Conservation (phyloP, 73 alveolate genomes). For the Durusdinium trenchii region DNA sequence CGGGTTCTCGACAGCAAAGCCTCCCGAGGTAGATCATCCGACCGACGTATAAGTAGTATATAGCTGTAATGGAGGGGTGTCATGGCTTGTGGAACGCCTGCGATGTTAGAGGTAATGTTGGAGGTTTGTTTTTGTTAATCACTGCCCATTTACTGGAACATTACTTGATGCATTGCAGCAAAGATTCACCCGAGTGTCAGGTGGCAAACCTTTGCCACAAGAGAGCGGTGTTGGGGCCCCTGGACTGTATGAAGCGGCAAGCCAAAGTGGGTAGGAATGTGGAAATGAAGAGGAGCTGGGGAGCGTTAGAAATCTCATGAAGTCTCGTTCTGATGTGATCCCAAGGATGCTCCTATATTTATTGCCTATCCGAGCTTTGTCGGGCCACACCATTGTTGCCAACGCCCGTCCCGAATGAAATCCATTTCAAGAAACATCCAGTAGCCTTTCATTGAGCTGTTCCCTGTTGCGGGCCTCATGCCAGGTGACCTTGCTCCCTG, state of each 20-base stretch:
- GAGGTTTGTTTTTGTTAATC: too few relatives aligned
- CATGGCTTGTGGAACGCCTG: neutral
- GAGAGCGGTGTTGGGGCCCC: conserved; percentile 42
- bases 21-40: neutral
- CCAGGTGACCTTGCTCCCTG: conserved; percentile 73
- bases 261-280: neutral
- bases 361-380: neutral
- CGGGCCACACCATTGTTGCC: neutral
- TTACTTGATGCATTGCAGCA: neutral
- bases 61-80: neutral
- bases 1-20: neutral
- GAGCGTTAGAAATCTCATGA: neutral
- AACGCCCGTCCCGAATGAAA: neutral
- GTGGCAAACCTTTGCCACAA: conserved; percentile 54
- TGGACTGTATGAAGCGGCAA: neutral
- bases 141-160: neutral
- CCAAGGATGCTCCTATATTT: neutral
- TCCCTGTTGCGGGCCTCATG: neutral
- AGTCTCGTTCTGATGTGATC: neutral
- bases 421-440: too few relatives aligned
- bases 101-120: too few relatives aligned
- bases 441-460: too few relatives aligned
- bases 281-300: neutral
- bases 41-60: neutral
- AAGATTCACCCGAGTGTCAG: neutral